These are phyloP conservation scores for Teunomyces atbi DNA, from an alignment of 805 yeast species.

Conservation along the genomic window DNA sequence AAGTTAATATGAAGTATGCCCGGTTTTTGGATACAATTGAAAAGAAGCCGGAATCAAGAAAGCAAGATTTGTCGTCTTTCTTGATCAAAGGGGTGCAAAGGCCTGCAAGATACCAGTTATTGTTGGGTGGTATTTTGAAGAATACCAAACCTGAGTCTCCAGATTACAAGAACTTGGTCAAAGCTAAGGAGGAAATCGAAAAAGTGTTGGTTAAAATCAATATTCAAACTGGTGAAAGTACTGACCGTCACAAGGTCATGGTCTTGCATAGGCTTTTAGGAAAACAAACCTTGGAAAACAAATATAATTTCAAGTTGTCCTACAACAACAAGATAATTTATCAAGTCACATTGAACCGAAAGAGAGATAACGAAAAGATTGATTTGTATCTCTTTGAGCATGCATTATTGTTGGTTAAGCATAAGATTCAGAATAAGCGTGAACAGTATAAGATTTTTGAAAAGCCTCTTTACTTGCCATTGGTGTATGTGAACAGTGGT, in stretches of 20 bases:
- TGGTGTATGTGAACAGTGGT: constrained; percentile 69
- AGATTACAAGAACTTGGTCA: constrained; percentile 65
- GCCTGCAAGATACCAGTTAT: constrained; percentile 89
- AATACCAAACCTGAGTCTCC: constrained; percentile 74
- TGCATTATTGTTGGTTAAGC: constrained; percentile 78
- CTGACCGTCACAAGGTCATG: constrained; percentile 87
- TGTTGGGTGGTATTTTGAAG: constrained; percentile 79
- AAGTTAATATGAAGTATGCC: constrained; percentile 87
- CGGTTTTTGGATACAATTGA: constrained; percentile 90
- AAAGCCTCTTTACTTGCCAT: constrained; percentile 79
- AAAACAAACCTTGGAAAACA: constrained; percentile 81
- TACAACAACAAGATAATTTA: constrained; percentile 81
- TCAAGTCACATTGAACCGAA: constrained; percentile 67
- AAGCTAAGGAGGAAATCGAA: constrained; percentile 73
- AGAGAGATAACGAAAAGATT: constrained; percentile 75
- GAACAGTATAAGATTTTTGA: constrained; percentile 91
- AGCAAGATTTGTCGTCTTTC: constrained; percentile 89
- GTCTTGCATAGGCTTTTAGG: constrained; percentile 54
- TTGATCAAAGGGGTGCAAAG: constrained; percentile 94
- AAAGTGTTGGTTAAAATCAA: constrained; percentile 76
- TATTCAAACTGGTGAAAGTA: constrained; percentile 88
- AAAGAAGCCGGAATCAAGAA: constrained; percentile 78
- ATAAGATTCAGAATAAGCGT: constrained; percentile 81
- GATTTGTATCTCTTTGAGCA: constrained; percentile 88
- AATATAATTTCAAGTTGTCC: constrained; percentile 78